Conservation (phyloP, 2,329 filamentous ascomycete species). For the Colletotrichum liaoningense region DNA sequence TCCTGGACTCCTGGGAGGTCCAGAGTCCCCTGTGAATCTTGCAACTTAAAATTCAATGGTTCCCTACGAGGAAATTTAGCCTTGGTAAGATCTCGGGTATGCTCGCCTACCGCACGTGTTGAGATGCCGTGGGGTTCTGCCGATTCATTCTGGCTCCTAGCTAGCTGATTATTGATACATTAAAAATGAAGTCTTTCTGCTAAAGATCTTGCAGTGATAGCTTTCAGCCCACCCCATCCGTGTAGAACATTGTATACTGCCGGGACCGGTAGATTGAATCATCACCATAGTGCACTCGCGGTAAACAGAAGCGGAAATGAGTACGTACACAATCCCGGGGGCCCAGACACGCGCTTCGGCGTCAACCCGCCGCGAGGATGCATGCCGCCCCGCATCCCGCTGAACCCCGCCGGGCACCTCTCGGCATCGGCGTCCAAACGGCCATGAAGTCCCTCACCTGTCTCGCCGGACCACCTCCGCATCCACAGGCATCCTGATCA, state of each 20-base stretch:
- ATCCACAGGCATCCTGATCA: background rate
- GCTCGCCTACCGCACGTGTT: background rate
- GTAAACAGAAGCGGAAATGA: background rate
- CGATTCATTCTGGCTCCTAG: background rate
- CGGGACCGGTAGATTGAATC: no score
- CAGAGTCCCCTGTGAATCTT: background rate
- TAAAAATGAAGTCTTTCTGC: background rate
- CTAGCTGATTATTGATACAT: background rate
- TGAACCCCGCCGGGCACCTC: conserved; percentile 9
- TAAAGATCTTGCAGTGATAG: background rate
- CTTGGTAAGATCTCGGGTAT: conserved; percentile 10
- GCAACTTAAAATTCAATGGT: background rate
- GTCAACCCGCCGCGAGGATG: background rate
- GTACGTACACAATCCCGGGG: no score
- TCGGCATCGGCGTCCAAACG: conserved; percentile 11
- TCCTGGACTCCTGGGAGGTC: background rate
- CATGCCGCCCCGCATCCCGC: conserved; percentile 5
- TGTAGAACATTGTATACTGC: no score
- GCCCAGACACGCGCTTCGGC: background rate
- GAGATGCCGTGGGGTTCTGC: background rate
- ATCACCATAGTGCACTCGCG: background rate
- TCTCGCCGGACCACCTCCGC: background rate
- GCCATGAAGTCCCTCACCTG: background rate
- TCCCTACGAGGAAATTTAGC: background rate
- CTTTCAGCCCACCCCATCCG: no score